phyloP scores from a whole-genome alignment of 2,329 filamentous ascomycete species.

The Coleophoma eucalyptorum region DNA sequence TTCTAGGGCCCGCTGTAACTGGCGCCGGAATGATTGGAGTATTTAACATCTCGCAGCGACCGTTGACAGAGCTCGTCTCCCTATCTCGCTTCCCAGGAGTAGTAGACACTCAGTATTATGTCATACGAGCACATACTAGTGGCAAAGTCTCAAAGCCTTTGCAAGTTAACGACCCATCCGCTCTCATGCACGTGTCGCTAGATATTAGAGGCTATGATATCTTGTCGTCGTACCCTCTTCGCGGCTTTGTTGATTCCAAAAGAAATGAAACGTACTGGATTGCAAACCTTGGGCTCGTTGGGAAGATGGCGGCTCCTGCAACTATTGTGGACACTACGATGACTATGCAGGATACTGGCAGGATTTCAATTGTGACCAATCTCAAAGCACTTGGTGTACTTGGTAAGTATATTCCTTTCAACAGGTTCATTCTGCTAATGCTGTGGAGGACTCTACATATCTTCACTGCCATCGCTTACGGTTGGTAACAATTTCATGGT shows the following conservation, averaged over 20 bases:
- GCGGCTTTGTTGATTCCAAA: constrained; percentile 43
- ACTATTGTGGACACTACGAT: constrained; percentile 65
- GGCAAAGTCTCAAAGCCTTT: constrained; percentile 57
- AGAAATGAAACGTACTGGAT: constrained; percentile 43
- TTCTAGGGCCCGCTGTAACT: constrained; percentile 45
- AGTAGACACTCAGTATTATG: constrained; percentile 52
- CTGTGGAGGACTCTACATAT: constrained; percentile 68
- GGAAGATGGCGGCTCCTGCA: constrained; percentile 86
- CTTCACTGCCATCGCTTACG: constrained; percentile 47
- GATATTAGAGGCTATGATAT: constrained; percentile 73
- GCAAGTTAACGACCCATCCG: constrained; percentile 34
- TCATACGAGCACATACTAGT: constrained; percentile 69
- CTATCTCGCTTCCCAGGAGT: constrained; percentile 73
- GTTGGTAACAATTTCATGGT: constrained; percentile 50
- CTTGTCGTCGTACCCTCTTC: constrained; percentile 68
- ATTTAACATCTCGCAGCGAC: constrained; percentile 71
- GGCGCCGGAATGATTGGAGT: constrained; percentile 77
- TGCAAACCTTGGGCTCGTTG: constrained; percentile 72
- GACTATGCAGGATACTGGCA: constrained; percentile 52
- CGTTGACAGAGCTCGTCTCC: constrained; percentile 65
- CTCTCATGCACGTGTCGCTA: constrained; percentile 60
- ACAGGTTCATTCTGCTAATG: constrained; percentile 5
- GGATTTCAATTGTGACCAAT: constrained; percentile 61
- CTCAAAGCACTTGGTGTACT: constrained; percentile 78
- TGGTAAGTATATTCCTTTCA: constrained; percentile 42